Evolutionary conservation across 2,329 filamentous ascomycete genomes (phyloP), one percentile per base, ranked within the genome.

Genomic region (Trichoderma atrobrunneum): DNA sequence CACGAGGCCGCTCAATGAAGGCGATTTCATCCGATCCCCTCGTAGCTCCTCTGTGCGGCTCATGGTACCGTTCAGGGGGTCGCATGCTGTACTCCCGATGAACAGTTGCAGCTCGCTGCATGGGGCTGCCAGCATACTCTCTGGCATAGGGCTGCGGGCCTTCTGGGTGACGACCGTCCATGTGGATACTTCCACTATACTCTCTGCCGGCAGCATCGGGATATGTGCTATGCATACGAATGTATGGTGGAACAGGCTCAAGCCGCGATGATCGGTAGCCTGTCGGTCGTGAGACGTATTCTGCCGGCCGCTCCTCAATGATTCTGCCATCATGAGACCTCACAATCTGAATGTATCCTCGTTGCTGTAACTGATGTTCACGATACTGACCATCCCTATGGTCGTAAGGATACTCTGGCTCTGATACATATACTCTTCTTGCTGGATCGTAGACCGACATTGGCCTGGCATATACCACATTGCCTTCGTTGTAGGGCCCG

Each of bases 351-450:
- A 86, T 78, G 74, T 87, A 88, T 11, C 87, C 86, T 39, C 78
- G 78, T 3, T 85, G 87, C 48, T 85, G 87, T 74, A 81, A 80
- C 5, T 88, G 87, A 74, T 89, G 88, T 74, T 91, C 90, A 70
- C 88, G 83, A 74, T 87, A 86, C 18, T 87, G 85, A 73, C 88
- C 89, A 32, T 85, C 81, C 73, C 88, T 85, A 73, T 87, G 86
- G 36, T 83, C 80, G 65, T 88, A 86, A 8, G 86, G 77, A 64
- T 85, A 88, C 73, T 92, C 91, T 2, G 89, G 87, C 73, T 91
- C 88, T 12, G 90, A 90, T 26, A 93, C 82, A 57, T 90, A 85
- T 56, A 89, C 85, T 73, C 89, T 84, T 11, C 86, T 83, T n/a
- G 83, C 79, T 11, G 57, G 39, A 60, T 81, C 81, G 77, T 82